phyloP scores from a whole-genome alignment of 163 green algal genomes.

The Prototheca stagnorum region DNA sequence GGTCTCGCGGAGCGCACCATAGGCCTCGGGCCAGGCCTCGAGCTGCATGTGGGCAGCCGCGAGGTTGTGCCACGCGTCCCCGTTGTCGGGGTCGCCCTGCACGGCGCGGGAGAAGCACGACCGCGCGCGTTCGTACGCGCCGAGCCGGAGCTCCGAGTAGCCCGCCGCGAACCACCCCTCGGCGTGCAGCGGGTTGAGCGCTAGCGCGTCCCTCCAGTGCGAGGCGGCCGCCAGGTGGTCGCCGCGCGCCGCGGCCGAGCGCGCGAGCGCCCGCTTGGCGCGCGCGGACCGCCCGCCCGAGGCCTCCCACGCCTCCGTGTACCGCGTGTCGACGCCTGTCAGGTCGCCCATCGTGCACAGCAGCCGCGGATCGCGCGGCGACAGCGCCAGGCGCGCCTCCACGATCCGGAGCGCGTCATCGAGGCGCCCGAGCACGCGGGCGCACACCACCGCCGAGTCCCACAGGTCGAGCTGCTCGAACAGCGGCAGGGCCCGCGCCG shows the following conservation, averaged over 20 bases:
- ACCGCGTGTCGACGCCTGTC: slow-evolving; percentile 37
- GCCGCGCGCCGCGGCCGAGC: slow-evolving; percentile 26
- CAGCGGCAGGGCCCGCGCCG: slow-evolving; percentile 49
- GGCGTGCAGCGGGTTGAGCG: slow-evolving; percentile 61
- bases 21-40: slow-evolving; percentile 16
- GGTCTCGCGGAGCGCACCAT: slow-evolving; percentile 37
- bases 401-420: slow-evolving; percentile 43
- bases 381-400: slow-evolving; percentile 27
- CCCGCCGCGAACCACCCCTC: slow-evolving; percentile 69
- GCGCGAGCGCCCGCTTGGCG: slow-evolving; percentile 49
- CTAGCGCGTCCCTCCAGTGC: slow-evolving; percentile 55
- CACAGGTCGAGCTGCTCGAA: slow-evolving; percentile 76
- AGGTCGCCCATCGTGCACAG: slow-evolving; percentile 75
- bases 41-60: slow-evolving; percentile 40
- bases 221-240: slow-evolving; percentile 32
- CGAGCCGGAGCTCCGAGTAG: slow-evolving; percentile 45
- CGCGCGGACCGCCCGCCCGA: slow-evolving; percentile 36
- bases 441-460: slow-evolving; percentile 74
- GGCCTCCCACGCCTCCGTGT: slow-evolving; percentile 52
- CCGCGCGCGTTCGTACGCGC: slow-evolving; percentile 25
- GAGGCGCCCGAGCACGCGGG: slow-evolving; percentile 59
- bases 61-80: slow-evolving; percentile 78
- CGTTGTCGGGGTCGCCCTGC: slow-evolving; percentile 61
- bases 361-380: slow-evolving; percentile 51
- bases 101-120: slow-evolving; percentile 53